Percentiles rank a stretch among this genome's conserved stretches.
phyloP scores from a whole-genome alignment of 1,284 basidiomycete genomes.

The Caloboletus inedulis region DNA sequence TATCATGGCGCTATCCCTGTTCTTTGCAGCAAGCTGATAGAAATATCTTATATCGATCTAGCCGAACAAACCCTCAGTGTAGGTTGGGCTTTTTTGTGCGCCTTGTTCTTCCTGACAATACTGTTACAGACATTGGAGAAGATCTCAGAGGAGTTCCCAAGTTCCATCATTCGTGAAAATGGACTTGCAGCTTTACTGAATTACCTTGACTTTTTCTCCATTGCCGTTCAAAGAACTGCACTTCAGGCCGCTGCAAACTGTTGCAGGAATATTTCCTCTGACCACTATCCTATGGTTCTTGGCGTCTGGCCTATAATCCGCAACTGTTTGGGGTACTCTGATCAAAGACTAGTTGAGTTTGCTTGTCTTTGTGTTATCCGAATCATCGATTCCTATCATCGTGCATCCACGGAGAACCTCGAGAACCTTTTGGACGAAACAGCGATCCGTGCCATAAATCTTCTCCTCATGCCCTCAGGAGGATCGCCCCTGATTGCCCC shows the following conservation, averaged over 20 bases:
- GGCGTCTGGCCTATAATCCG: slow-evolving; percentile 91
- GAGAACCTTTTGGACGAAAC: slow-evolving; percentile 81
- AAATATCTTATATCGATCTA: slow-evolving; percentile 94
- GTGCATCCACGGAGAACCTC: slow-evolving; percentile 78
- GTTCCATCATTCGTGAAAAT: slow-evolving; percentile 90
- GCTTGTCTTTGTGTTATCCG: slow-evolving; percentile 91
- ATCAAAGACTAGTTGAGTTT: slow-evolving; percentile 91
- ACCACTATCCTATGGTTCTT: slow-evolving; percentile 84
- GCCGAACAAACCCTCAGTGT: slow-evolving; percentile 96
- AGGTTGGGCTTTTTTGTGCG: slow-evolving; percentile 39
- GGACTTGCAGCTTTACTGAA: slow-evolving; percentile 88
- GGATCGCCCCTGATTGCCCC: slow-evolving; percentile 81
- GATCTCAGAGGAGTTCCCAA: slow-evolving; percentile 93
- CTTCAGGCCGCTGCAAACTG: slow-evolving; percentile 96
- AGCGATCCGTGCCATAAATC: slow-evolving; percentile 81
- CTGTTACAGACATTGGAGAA: slow-evolving; percentile 85
- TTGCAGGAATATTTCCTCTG: slow-evolving; percentile 84
- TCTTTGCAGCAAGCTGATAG: slow-evolving; percentile 90
- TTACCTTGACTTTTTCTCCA: slow-evolving; percentile 96
- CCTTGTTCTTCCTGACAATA: slow-evolving; percentile 21
- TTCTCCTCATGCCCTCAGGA: slow-evolving; percentile 81
- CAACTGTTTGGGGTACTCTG: slow-evolving; percentile 85
- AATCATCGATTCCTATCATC: slow-evolving; percentile 86
- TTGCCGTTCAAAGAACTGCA: slow-evolving; percentile 92
- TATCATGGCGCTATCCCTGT: slow-evolving; percentile 94